These are phyloP conservation scores for Kuraishia piskuri DNA, from an alignment of 805 yeast genomes.

Conservation along the genomic window DNA sequence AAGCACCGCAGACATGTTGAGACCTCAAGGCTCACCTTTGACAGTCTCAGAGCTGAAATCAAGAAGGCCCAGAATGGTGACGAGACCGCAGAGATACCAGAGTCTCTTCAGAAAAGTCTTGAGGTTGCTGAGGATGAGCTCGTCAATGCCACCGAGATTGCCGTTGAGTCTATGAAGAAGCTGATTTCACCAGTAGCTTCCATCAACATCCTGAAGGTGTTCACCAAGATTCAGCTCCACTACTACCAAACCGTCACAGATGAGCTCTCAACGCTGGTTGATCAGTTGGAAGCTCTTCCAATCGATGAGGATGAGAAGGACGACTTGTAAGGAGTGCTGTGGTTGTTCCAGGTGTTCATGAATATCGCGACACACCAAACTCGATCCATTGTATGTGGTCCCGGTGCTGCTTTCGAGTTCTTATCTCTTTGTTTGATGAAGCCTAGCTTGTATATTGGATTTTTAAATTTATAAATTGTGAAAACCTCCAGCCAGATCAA, in stretches of 20 bases:
- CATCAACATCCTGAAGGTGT: constrained; percentile 54
- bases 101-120: constrained; percentile 41
- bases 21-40: constrained; percentile 60
- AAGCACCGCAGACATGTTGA: constrained; percentile 63
- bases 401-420: background rate
- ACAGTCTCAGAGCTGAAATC: constrained; percentile 55
- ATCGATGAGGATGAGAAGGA: constrained; percentile 35
- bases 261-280: constrained; percentile 36
- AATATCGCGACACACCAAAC: too few relatives aligned
- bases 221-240: constrained; percentile 61
- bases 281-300: constrained; percentile 33
- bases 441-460: background rate
- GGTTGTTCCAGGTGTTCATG: background rate
- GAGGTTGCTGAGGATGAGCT: constrained; percentile 67
- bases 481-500: background rate
- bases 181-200: constrained; percentile 61
- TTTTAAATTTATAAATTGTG: too few relatives aligned
- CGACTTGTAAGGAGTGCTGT: constrained; percentile 7
- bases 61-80: constrained; percentile 28
- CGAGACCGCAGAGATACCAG: constrained; percentile 32
- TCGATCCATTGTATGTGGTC: too few relatives aligned
- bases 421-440: background rate
- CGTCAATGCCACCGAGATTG: constrained; percentile 68
- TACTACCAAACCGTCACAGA: constrained; percentile 46
- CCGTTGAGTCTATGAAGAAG: constrained; percentile 73